Conservation (phyloP, 176 grass and related monocot species). For the Alloteropsis semialata region DNA sequence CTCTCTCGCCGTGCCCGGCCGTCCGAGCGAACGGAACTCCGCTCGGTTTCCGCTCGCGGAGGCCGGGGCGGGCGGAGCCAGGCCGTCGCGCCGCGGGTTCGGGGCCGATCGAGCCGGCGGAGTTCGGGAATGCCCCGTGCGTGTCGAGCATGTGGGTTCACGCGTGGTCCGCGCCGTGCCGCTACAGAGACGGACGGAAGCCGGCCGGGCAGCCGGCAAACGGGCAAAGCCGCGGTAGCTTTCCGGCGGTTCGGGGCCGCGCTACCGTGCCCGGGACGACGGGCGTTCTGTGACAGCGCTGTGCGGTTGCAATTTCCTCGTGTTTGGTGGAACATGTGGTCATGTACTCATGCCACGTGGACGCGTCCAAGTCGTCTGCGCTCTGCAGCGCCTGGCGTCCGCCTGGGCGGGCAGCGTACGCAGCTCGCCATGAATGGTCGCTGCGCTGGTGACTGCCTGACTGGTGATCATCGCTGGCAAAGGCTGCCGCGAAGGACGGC, state of each 20-base stretch:
- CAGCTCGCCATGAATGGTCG: not conserved
- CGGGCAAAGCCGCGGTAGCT: not conserved
- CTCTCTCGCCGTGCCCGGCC: not conserved
- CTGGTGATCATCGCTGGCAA: not conserved
- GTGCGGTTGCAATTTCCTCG: not conserved
- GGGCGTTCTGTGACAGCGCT: not conserved
- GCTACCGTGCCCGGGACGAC: not conserved
- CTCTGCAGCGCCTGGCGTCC: not conserved
- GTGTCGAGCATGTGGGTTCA: not conserved
- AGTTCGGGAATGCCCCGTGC: no score
- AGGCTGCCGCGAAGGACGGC: no score
- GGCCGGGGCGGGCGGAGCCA: no score
- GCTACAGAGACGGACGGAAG: not conserved
- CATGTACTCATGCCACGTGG: not conserved
- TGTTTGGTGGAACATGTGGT: constrained; percentile 9
- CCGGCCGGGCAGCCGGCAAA: no score
- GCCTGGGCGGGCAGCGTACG: not conserved
- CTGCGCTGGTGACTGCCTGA: no score
- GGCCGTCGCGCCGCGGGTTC: no score
- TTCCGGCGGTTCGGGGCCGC: not conserved
- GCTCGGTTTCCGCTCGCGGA: not conserved
- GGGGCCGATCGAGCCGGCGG: not conserved
- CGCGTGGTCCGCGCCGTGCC: not conserved
- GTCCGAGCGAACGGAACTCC: not conserved
- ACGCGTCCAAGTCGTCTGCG: not conserved